Conservation (phyloP, 2,329 filamentous ascomycete species). For the Exophiala lecanii-corni region DNA sequence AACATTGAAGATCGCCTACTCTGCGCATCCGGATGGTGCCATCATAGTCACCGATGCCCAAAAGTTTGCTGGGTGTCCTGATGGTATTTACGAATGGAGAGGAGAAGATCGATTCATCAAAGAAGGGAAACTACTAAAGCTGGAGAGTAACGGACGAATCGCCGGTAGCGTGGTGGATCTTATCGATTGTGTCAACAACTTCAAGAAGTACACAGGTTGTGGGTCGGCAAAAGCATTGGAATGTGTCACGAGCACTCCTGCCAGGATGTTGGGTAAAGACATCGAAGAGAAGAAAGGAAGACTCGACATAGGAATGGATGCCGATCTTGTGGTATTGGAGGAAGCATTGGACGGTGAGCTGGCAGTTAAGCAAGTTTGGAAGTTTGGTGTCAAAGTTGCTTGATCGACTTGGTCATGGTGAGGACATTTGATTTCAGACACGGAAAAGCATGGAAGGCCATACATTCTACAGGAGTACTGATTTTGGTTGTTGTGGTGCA, state of each 20-base stretch:
- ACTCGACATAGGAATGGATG: constrained; percentile 59
- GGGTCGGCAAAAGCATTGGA: constrained; percentile 64
- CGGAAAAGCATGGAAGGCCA: too few species aligned
- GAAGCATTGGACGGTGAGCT: constrained; percentile 48
- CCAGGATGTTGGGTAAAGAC: constrained; percentile 62
- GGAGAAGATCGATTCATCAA: constrained; percentile 60
- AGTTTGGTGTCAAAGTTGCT: constrained; percentile 54
- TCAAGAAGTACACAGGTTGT: constrained; percentile 68
- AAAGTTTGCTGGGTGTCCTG: constrained; percentile 76
- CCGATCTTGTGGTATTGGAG: constrained; percentile 65
- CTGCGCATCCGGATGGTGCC: constrained; percentile 76
- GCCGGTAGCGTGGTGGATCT: constrained; percentile 64
- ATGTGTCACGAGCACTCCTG: constrained; percentile 71
- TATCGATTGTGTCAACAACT: constrained; percentile 79
- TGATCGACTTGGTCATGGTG: constrained; percentile 7
- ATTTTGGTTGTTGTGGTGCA: constrained; percentile 2
- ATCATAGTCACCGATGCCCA: constrained; percentile 91
- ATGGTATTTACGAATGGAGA: constrained; percentile 81
- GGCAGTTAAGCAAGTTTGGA: constrained; percentile 72
- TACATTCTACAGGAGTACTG: too few species aligned
- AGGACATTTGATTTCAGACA: too few species aligned
- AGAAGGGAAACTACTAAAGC: constrained; percentile 64
- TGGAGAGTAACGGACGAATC: constrained; percentile 75
- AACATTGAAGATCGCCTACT: constrained; percentile 82
- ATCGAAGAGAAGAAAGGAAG: constrained; percentile 63